Base-by-base conservation (phyloP, 345 rosid species). In the Excoecaria agallocha region DNA sequence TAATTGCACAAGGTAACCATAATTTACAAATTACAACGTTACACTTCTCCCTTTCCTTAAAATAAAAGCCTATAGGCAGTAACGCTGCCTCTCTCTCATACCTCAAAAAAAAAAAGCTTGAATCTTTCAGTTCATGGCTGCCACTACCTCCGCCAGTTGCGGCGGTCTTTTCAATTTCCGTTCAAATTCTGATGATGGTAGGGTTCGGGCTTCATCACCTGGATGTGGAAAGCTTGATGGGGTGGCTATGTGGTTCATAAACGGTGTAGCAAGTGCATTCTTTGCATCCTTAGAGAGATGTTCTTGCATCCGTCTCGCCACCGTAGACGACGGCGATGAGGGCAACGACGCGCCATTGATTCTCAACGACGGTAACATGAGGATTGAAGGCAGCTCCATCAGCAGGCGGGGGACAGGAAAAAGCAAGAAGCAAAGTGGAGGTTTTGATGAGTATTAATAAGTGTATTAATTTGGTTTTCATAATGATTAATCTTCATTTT, bases 181-280 rank as follows among this genome's bases (percentile, higher is more conserved):
- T 15, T 74, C 89, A 6, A 81, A n/a, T 12, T 70, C 83, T 3
- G 82, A 49, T 7, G 78, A 78, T 20, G 63, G 71, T 2, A 74
- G 78, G 75, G 75, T 79, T 39, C 81, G 85, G 7, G 4, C 74
- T 70, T 10, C 83, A 5, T 20, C 80, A n/a, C 67, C 81, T 3
- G 85, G 76, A 20, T 82, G 87, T 15, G 84, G 87, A 2, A 86
- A 85, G 86, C 82, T 86, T 17, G 92, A 88, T 51, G 87, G 90
- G 46, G 83, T 89, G 57, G 90, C 89, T 10, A 83, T 83, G 85
- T 89, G 93, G 93, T 59, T 89, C 79, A 75, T 85, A 67, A 87
- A 87, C 41, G 90, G 93, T 0, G 79, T 89, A 8, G 80, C 89
- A 1, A 41, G 78, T 3, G 93, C 93, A 0, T 89, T 89, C 58